Conservation (phyloP, 164 flowering plant species). For the Piper longum region DNA sequence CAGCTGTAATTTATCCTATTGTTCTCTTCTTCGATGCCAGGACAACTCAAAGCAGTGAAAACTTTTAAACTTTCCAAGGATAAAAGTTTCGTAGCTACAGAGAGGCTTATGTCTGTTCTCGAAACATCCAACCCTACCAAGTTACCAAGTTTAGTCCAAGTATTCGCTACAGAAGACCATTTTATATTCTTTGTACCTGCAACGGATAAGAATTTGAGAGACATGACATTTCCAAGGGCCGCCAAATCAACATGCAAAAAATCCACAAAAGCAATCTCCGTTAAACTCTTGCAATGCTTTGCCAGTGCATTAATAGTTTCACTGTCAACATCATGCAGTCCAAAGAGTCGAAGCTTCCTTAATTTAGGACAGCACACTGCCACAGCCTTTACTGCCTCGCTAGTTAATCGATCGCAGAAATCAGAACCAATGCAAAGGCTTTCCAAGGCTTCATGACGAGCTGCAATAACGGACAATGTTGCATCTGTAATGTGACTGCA, state of each 20-base stretch:
- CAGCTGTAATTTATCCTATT: constrained; percentile 21
- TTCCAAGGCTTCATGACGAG: constrained; percentile 78
- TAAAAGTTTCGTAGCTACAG: constrained; percentile 44
- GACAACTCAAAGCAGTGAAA: constrained; percentile 74
- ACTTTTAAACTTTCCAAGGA: constrained; percentile 57
- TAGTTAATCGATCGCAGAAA: constrained; percentile 67
- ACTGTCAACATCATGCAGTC: constrained; percentile 57
- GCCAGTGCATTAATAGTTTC: constrained; percentile 72
- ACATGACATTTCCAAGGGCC: constrained; percentile 49
- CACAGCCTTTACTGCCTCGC: constrained; percentile 70
- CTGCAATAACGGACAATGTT: constrained; percentile 71
- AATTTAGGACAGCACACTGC: constrained; percentile 73
- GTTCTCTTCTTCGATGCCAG: constrained; percentile 53
- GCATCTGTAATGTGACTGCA: constrained; percentile 84
- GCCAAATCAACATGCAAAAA: constrained; percentile 54
- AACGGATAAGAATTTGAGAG: constrained; percentile 68
- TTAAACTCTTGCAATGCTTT: constrained; percentile 50
- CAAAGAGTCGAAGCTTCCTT: constrained; percentile 71
- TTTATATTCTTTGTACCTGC: constrained; percentile 69
- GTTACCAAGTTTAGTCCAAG: constrained; percentile 64
- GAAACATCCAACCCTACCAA: constrained; percentile 80
- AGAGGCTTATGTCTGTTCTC: constrained; percentile 57
- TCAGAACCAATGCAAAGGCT: constrained; percentile 91
- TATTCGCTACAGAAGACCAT: constrained; percentile 47
- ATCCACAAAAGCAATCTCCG: constrained; percentile 77